phyloP scores from a whole-genome alignment of 2,329 filamentous ascomycete genomes.

The Colletotrichum musae region DNA sequence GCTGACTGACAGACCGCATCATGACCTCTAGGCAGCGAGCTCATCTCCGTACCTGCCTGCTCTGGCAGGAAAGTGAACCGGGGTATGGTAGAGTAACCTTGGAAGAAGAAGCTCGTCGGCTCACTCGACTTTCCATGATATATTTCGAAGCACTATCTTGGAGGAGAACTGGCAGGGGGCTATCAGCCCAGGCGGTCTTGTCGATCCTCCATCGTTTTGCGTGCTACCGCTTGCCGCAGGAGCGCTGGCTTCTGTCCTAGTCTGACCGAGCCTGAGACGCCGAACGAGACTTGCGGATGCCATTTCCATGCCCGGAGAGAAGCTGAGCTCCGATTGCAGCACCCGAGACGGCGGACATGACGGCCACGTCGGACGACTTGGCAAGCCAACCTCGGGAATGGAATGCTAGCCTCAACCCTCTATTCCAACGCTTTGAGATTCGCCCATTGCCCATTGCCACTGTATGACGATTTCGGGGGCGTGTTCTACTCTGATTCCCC shows the following conservation, averaged over 20 bases:
- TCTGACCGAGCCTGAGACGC: neutral
- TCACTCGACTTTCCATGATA: neutral
- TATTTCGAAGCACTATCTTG: too few species aligned
- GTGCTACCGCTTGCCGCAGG: neutral
- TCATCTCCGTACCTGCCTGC: neutral
- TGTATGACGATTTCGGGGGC: slow-evolving; percentile 4
- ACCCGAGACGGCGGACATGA: neutral
- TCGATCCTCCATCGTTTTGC: slow-evolving; percentile 1
- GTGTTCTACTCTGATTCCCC: slow-evolving; percentile 5
- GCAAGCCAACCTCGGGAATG: neutral
- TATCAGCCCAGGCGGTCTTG: neutral
- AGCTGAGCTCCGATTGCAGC: slow-evolving; percentile 7
- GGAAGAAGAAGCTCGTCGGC: neutral
- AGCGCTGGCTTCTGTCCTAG: neutral
- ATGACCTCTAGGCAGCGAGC: neutral
- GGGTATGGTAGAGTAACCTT: slow-evolving; percentile 10
- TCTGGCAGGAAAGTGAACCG: neutral
- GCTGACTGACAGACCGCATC: slow-evolving; percentile 19
- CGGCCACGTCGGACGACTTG: slow-evolving; percentile 1
- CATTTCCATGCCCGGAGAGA: neutral
- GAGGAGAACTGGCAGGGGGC: neutral
- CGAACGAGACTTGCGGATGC: neutral
- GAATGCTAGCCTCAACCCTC: neutral
- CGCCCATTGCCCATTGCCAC: neutral
- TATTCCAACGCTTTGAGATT: neutral